Evolutionary conservation across 305 asterid genomes (phyloP).

Genomic region (Withania somnifera): DNA sequence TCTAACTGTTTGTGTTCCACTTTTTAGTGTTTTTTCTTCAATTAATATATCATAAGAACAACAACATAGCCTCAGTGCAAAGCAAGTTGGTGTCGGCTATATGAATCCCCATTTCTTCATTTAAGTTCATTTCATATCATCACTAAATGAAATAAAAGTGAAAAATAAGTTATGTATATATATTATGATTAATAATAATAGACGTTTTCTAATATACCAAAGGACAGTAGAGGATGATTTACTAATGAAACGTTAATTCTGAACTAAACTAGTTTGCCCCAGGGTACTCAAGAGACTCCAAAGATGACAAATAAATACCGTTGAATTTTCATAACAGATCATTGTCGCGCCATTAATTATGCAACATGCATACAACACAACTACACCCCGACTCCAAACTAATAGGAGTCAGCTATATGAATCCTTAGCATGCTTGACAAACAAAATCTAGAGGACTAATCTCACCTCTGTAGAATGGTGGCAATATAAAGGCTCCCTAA

Average conservation of each 20-base stretch:
- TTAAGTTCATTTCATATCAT: neutral
- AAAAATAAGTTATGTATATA: too few species aligned
- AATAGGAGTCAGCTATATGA: neutral
- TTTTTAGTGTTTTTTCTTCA: neutral
- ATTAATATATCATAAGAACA: too few species aligned
- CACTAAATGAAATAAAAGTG: neutral
- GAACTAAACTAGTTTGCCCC: neutral
- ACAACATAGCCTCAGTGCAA: too few species aligned
- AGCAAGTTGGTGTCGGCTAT: too few species aligned
- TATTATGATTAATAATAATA: too few species aligned
- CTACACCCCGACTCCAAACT: neutral
- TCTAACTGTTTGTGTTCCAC: neutral
- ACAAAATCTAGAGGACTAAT: neutral
- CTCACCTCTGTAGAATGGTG: constrained; percentile 73
- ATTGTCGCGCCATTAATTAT: neutral
- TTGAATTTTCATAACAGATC: neutral
- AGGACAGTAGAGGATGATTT: too few species aligned
- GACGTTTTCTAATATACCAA: too few species aligned
- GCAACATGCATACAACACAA: neutral
- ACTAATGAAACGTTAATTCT: neutral
- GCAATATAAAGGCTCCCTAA: constrained; percentile 70
- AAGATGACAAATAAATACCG: neutral
- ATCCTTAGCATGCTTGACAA: neutral
- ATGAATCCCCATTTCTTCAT: too few species aligned
- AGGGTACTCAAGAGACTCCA: neutral